These are phyloP conservation scores for Neonectria ditissima DNA, from an alignment of 2,329 filamentous ascomycete species.

Conservation along the genomic window DNA sequence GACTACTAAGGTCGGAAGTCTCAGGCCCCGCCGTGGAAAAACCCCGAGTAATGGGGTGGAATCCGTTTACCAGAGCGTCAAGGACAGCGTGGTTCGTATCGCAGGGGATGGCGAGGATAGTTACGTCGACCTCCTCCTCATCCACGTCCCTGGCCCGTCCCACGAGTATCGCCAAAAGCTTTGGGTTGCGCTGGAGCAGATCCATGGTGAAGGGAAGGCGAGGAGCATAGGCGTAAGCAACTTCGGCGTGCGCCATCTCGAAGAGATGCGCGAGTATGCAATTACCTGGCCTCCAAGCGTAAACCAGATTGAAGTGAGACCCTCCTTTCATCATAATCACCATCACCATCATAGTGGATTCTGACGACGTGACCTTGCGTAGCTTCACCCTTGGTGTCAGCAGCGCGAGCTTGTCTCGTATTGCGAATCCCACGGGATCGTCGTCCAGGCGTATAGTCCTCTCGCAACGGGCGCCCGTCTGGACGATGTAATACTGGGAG, in stretches of 20 bases:
- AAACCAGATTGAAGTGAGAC: conserved; percentile 77
- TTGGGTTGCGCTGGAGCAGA: conserved; percentile 74
- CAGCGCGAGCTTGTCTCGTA: conserved; percentile 54
- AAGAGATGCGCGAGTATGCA: conserved; percentile 76
- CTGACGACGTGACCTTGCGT: conserved; percentile 1
- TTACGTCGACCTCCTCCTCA: conserved; percentile 78
- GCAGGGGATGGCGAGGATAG: conserved; percentile 63
- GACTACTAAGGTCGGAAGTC: conserved; percentile 75
- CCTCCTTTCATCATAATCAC: too few species aligned
- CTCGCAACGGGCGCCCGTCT: conserved; percentile 49
- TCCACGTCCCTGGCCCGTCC: conserved; percentile 73
- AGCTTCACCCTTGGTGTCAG: conserved; percentile 81
- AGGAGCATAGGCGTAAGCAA: conserved; percentile 80
- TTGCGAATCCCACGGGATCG: conserved; percentile 84
- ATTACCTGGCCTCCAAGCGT: conserved; percentile 76
- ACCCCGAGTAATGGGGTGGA: conserved; percentile 56
- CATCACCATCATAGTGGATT: too few species aligned
- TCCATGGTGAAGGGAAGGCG: conserved; percentile 69
- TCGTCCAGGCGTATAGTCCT: conserved; percentile 56
- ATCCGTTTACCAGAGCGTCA: conserved; percentile 67
- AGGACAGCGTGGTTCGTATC: conserved; percentile 73
- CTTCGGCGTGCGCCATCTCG: conserved; percentile 74
- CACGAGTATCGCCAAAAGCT: conserved; percentile 67
- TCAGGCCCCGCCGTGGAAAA: conserved; percentile 43
- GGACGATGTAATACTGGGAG: conserved; percentile 67